phyloP scores from a whole-genome alignment of 2,329 filamentous ascomycete species.

The Penicillium sp. region DNA sequence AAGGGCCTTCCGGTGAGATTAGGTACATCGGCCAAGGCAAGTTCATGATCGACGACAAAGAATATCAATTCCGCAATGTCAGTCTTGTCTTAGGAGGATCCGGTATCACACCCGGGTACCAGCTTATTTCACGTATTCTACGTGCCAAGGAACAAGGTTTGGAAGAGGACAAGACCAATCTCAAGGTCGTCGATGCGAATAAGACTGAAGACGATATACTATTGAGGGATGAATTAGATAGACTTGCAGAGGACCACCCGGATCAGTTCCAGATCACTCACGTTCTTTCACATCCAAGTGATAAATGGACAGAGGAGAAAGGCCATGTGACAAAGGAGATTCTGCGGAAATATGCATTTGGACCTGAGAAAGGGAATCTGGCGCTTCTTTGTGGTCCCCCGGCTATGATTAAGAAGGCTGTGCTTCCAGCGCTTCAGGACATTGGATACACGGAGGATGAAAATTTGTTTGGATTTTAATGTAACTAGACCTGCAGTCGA shows the following conservation, averaged over 20 bases:
- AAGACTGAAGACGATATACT: background rate
- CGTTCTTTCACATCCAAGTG: background rate
- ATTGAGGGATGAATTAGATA: background rate
- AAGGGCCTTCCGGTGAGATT: no score
- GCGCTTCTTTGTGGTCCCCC: background rate
- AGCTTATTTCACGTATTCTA: background rate
- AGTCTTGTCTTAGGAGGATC: background rate
- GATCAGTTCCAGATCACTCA: background rate
- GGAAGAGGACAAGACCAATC: background rate
- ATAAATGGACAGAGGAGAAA: background rate
- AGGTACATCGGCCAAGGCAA: background rate
- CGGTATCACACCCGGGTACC: background rate
- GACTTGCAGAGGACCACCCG: background rate
- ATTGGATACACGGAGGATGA: background rate
- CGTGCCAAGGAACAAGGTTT: background rate
- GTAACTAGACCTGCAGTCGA: background rate
- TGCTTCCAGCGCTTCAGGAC: background rate
- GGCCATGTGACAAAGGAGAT: background rate
- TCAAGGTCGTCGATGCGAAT: background rate
- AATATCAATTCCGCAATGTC: background rate
- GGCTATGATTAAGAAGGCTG: background rate
- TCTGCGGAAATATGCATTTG: background rate
- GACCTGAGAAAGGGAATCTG: background rate
- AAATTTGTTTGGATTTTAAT: background rate
- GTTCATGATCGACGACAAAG: background rate